Base-by-base conservation (phyloP, 345 rosid genomes). In the Geranium rotundifolium region DNA sequence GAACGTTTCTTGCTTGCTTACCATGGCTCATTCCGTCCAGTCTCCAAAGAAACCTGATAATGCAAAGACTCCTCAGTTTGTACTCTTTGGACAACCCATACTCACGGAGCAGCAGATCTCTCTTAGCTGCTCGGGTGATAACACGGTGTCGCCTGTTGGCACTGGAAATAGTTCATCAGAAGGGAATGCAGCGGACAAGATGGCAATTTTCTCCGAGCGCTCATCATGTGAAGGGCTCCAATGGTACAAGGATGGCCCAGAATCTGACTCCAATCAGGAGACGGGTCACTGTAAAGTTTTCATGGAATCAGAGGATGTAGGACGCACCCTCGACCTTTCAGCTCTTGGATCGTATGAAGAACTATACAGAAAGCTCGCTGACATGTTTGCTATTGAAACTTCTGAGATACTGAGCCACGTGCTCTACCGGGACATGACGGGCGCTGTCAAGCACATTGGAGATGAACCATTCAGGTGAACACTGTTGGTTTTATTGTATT, bases 71-170 rank as follows among this genome's bases (percentile, higher is more conserved):
- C 73, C 80, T 23, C 92, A 72, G 66, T 67, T 87, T 14, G 70
- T 87, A 27, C 76, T 87, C 55, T 87, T 87, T 14, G 95, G 95
- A 34, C 78, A 81, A 71, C 79, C 76, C 17, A 87, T 87, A 65
- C 73, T 80, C 27, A 70, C 81, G 0, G 81, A 76, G 61, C 80
- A 74, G 69, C 88, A 69, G 65, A 71, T 75, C 68, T 79, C 80
- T 65, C 77, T 64, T 16, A 68, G 79, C 73, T 66, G 73, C 68
- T 72, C 82, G 9, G 75, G 73, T 20, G 77, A 74, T 49, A 56
- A 23, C 27, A 23, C 73, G n/a, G 76, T 58, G 19, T 75, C 76
- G 0, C 63, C 72, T 1, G 79, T 73, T 62, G 61, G 39, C 16
- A 68, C 69, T 10, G 72, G 64, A 49, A 75, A 71, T 46, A 72